phyloP scores from a whole-genome alignment of 495 filamentous ascomycete genomes.

The Parachaetomium inaequale region DNA sequence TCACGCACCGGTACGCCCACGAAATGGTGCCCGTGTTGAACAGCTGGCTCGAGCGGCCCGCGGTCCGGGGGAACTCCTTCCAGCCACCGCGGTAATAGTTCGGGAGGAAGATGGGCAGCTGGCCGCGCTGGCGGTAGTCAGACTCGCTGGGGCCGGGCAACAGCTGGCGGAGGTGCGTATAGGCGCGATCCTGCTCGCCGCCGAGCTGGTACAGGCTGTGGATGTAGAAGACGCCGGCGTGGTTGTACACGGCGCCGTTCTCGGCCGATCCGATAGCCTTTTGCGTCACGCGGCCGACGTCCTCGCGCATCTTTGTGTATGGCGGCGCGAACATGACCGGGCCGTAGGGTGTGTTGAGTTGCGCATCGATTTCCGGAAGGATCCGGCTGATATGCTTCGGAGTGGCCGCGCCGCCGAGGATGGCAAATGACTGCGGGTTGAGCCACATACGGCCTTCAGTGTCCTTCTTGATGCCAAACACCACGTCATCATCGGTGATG shows the following conservation, averaged over 20 bases:
- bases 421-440: conserved; percentile 54
- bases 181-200: conserved; percentile 49
- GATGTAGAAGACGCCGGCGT: conserved; percentile 52
- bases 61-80: conserved; percentile 48
- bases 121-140: conserved; percentile 52
- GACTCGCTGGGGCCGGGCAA: conserved; percentile 49
- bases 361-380: conserved; percentile 47
- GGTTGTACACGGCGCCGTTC: conserved; percentile 56
- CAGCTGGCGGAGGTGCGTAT: conserved; percentile 47
- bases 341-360: conserved; percentile 52
- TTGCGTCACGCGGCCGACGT: conserved; percentile 56
- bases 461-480: conserved; percentile 50
- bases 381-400: conserved; percentile 43
- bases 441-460: conserved; percentile 55
- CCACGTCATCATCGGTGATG: conserved; percentile 53
- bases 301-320: conserved; percentile 53
- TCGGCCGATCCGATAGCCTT: conserved; percentile 55
- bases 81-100: conserved; percentile 57
- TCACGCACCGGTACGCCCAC: conserved; percentile 53
- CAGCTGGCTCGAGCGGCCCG: conserved; percentile 51
- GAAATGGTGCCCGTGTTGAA: conserved; percentile 57
- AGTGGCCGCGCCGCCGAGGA: conserved; percentile 50
- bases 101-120: conserved; percentile 54
- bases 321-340: conserved; percentile 53
- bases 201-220: conserved; percentile 49